These are phyloP conservation scores for Murraya paniculata DNA, from an alignment of 345 rosid species.

Conservation along the genomic window DNA sequence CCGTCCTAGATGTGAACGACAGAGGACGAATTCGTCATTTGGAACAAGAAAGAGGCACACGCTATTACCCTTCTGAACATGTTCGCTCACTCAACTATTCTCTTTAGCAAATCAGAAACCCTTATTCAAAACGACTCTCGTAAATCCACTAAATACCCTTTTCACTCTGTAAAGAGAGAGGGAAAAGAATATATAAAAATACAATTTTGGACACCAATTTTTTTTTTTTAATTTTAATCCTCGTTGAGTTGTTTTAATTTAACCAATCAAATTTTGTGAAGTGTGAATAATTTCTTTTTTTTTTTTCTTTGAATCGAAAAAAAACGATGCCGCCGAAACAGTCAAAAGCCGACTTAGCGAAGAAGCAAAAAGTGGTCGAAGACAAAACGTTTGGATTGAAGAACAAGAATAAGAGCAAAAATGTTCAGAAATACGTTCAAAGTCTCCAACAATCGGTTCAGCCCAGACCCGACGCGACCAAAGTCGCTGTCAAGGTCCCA, in stretches of 20 bases:
- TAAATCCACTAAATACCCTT: not conserved
- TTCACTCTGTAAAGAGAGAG: not conserved
- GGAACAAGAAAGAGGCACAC: rapidly evolving
- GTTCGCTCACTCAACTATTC: not conserved
- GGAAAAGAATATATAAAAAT: no score
- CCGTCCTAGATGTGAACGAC: not conserved
- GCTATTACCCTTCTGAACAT: not conserved
- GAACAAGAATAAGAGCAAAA: conserved; percentile 94
- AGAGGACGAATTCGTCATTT: not conserved
- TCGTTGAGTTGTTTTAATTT: not conserved
- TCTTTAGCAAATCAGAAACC: not conserved
- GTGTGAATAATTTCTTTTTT: not conserved
- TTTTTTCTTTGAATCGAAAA: not conserved
- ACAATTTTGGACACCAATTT: conserved; percentile 2
- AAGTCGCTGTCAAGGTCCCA: conserved; percentile 72
- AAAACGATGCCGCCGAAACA: conserved; percentile 82
- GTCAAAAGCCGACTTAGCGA: conserved; percentile 80
- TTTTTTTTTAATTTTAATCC: no score
- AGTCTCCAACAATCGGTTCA: conserved; percentile 73
- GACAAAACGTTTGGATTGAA: conserved; percentile 94
- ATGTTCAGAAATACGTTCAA: conserved; percentile 92
- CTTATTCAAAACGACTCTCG: not conserved
- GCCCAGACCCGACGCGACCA: conserved; percentile 67
- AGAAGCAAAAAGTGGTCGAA: conserved; percentile 91
- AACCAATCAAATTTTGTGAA: not conserved